Conservation (phyloP, 306 rosid species). For the Cercis canadensis region DNA sequence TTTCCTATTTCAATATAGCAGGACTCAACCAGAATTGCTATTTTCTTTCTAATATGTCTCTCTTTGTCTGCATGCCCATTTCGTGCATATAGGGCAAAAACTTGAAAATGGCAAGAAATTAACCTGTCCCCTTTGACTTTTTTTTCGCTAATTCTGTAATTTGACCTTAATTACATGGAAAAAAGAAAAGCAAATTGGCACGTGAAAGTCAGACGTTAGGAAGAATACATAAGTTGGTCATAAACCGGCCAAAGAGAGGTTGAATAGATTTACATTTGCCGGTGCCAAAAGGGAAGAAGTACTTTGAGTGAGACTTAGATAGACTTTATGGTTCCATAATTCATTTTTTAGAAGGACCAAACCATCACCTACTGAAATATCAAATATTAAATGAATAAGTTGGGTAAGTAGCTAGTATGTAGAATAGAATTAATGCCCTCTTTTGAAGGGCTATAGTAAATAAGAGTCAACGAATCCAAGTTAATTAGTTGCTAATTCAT, state of each 20-base stretch:
- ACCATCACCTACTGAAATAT: constrained; percentile 29
- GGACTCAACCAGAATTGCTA: no score
- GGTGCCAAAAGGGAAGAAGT: constrained; percentile 33
- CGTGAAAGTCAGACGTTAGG: no score
- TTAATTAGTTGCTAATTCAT: no score
- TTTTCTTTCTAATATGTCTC: no score
- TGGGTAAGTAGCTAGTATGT: not conserved
- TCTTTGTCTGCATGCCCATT: no score
- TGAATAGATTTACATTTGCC: constrained; percentile 2
- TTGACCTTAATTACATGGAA: no score
- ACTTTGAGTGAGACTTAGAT: constrained; percentile 14
- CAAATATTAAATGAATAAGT: constrained; percentile 29
- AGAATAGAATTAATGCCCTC: not conserved
- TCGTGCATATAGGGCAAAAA: not conserved
- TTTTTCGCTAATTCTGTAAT: no score
- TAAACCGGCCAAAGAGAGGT: constrained; percentile 37
- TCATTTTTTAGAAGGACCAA: constrained; percentile 32
- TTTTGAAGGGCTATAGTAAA: not conserved
- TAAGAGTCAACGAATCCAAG: not conserved
- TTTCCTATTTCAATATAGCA: no score
- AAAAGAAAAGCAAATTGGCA: no score
- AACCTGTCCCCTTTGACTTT: no score
- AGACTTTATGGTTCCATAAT: constrained; percentile 22
- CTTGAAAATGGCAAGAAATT: not conserved
- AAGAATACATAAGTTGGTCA: constrained; percentile 18